Evolutionary conservation across 1,284 basidiomycete species (phyloP).

Genomic region (Trichosporon sp.): DNA sequence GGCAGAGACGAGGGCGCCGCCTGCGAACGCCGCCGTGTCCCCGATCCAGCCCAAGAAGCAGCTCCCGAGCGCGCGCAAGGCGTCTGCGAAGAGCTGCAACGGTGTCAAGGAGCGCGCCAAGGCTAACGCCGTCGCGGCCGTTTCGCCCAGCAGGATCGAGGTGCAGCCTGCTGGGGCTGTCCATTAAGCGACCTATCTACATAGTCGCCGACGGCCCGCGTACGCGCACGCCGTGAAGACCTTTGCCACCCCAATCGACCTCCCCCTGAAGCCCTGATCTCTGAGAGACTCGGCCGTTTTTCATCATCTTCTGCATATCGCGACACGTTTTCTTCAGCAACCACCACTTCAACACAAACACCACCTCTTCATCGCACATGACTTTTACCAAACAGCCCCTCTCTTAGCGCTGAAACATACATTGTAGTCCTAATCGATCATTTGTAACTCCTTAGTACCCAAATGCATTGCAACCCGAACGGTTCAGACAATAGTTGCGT

Average conservation of each 20-base stretch:
- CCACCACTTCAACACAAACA: not conserved
- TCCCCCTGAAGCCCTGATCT: not conserved
- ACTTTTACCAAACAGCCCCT: not conserved
- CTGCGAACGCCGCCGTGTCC: not conserved
- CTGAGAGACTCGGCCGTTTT: not conserved
- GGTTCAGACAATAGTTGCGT: not conserved
- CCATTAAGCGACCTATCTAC: not conserved
- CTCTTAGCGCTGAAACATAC: not conserved
- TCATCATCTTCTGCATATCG: not conserved
- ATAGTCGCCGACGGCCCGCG: not conserved
- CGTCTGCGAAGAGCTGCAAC: not conserved
- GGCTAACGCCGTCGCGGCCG: not conserved
- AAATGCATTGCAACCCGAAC: not conserved
- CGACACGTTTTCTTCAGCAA: not conserved
- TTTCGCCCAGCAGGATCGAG: not conserved
- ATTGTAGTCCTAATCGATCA: not conserved
- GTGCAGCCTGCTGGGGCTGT: not conserved
- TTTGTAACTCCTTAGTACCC: not conserved
- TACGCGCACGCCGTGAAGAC: not conserved
- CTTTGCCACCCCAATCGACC: not conserved
- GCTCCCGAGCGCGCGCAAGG: not conserved
- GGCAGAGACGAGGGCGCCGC: not conserved
- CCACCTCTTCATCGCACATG: not conserved
- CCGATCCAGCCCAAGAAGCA: constrained; percentile 1
- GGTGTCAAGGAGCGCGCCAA: not conserved